Base-by-base conservation (phyloP, 2,329 filamentous ascomycete species). In the Uncinocarpus reesii region DNA sequence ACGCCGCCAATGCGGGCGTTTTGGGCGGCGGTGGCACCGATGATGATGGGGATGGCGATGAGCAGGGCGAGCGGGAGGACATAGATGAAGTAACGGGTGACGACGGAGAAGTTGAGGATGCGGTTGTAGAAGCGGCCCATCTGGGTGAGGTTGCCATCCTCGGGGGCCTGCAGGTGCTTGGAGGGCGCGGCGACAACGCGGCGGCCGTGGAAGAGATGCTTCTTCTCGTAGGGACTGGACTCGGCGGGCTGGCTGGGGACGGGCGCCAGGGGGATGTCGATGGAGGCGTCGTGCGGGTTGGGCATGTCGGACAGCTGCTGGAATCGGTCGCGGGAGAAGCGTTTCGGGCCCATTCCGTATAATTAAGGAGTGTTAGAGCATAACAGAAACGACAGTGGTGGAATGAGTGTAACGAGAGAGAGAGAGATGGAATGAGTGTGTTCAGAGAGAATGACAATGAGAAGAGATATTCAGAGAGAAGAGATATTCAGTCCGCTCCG, bases 81-180 rank as follows among this genome's bases (percentile, higher is more conserved):
- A 56, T 81, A 82, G 52, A 81, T 69, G 59, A 81, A 70, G 58
- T 83, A 82, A 40, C 79, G 71, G 41, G 78, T 81, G 56, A 82
- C 56, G 52, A 81, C 73, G 48, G 77, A 80, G 64, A 77, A 81
- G 57, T 80, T 74, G 55, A 79, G 64, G 47, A 83, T 71, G 57
- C 75, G 76, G 57, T 71, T 70, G 65, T 82, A 82, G 48, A 83
- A 61, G 52, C 67, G 71, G 42, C 79, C 79, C 70, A 81, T 76
- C 42, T 67, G 67, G 35, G 73, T 81, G 53, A 81, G 56, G 1
- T 70, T 75, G 49, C 76, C 74, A 55, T 79, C 74, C 46, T 77
- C 74, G 1, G 65, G 58, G 7, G 67, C 61, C 47, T 66, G 65
- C 43, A 55, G 62, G 46, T 58, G 65, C 51, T 60, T 71, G 11